Base-by-base conservation (phyloP, 2,329 filamentous ascomycete species). In the Plectosphaerella sp. region DNA sequence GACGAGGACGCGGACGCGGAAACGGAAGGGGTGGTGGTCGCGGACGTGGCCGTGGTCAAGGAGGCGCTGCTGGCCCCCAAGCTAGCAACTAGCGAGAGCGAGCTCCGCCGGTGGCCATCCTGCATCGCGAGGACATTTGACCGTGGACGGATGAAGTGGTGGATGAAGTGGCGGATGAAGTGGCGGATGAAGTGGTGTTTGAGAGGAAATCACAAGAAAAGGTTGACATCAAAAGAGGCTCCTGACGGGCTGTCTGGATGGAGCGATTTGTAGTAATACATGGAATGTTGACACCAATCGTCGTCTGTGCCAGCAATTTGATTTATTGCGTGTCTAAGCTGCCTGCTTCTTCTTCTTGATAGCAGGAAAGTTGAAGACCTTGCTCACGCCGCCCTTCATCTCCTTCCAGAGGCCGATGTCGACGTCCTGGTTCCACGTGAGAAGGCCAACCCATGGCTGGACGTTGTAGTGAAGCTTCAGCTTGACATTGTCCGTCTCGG, bases 391-490 rank as follows among this genome's bases (percentile, higher is more conserved):
- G 5, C 82, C 84, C 60, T 76, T 73, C 55, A 91, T 62, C 50
- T 73, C 76, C 72, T 84, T 79, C 89, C 89, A 92, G 48, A 73
- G 67, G 10, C 81, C 81, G 52, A 81, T 69, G 58, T 81, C 75
- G 42, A 65, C 60, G 57, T 76, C 69, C 57, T 83, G 76, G 63
- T 88, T 87, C 94, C 94, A 99, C 42, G 88, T 88, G 68, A 97
- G 71, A 49, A 87, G 72, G 14, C 94, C 94, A 11, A 99, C 91
- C 90, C 93, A 97, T 33, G 94, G 94, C 77, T 99, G 94, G 54
- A 97, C 88, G 72, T 97, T 97, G 84, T 96, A 99, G 65, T 94
- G 87, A 50, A 97, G 75, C 62, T 86, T 84, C 57, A 99, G 75
- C 28, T 83, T 86, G 52, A 93, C 90, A 66, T 94, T 85, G 48